Conservation (phyloP, 148 eudicot genomes). For the Rhododendron ovatum region DNA sequence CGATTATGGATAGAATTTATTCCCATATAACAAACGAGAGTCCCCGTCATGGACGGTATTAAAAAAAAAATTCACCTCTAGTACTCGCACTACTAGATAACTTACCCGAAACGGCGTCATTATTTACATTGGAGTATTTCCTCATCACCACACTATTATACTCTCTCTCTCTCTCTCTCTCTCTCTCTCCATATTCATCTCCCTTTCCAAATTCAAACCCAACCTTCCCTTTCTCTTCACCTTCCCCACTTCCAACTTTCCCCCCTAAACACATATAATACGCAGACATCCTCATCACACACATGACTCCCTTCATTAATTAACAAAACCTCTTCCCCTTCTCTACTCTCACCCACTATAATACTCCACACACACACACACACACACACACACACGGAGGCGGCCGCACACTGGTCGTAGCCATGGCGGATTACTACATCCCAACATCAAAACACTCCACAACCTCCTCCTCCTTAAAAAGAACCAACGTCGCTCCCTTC, state of each 20-base stretch:
- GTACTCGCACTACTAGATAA: too few species aligned
- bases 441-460: constrained; percentile 38
- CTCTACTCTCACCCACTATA: neutral
- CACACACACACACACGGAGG: too few species aligned
- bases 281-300: neutral
- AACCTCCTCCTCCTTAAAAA: constrained; percentile 12
- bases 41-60: too few species aligned
- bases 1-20: too few species aligned
- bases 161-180: neutral
- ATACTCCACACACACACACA: too few species aligned
- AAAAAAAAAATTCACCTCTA: too few species aligned
- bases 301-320: neutral
- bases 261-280: neutral
- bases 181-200: neutral
- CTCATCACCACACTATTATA: neutral
- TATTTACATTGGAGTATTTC: neutral
- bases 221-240: constrained; percentile 5
- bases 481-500: constrained; percentile 11
- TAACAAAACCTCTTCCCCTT: neutral
- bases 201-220: constrained; percentile 2
- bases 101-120: too few species aligned
- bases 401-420: neutral
- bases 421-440: constrained; percentile 48
- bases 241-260: constrained; percentile 12
- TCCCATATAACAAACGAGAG: too few species aligned